Evolutionary conservation across 768 basidiomycete species (phyloP), one percentile per base, ranked within the genome.

Genomic region (Neoboletus magnificus): DNA sequence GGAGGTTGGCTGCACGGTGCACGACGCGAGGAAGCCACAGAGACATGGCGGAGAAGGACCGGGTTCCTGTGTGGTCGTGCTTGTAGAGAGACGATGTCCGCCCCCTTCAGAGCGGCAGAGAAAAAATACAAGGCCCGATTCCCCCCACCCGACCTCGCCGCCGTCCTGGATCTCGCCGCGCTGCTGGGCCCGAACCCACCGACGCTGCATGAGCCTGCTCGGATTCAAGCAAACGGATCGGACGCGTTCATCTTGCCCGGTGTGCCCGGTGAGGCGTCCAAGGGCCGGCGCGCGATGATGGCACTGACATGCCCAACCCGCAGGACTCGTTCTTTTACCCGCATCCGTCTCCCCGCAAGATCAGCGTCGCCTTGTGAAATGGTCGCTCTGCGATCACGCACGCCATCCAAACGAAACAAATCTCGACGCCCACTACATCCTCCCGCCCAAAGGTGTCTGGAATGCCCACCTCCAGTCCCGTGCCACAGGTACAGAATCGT

Each of bases 321-420:
- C 66, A 95, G 95, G 95, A 20, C 82, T 98, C 27, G 87, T 98
- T 20, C 69, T 97, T 22, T 71, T 99, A 6, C 94, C 96, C 12
- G 77, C 78, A 0, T 93, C 87, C 64, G 64, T 97, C 18, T 74
- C 84, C 2, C 73, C 73, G 0, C 65, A 73, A 18, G 77, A 83
- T 36, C 96, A 98, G 66, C 80, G 84, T 23, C 68, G 78, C 1
- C 79, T 98, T 5, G 78, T 91, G 25, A 73, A 72, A 52, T 89
- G 91, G 82, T 82, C 90, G 23, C 81, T 99, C 8, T 66, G 76
- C 11, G 80, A 87, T 20, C 92, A 95, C 62, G 88, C 94, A 1
- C 77, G 79, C 3, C 71, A 78, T 36, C 91, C 93, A 0, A 97
- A 97, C 67, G 86, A 89, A 52, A 95, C 92, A 0, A 96, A 93